Conservation (phyloP, 805 yeast genomes). For the Spathaspora arborariae region DNA sequence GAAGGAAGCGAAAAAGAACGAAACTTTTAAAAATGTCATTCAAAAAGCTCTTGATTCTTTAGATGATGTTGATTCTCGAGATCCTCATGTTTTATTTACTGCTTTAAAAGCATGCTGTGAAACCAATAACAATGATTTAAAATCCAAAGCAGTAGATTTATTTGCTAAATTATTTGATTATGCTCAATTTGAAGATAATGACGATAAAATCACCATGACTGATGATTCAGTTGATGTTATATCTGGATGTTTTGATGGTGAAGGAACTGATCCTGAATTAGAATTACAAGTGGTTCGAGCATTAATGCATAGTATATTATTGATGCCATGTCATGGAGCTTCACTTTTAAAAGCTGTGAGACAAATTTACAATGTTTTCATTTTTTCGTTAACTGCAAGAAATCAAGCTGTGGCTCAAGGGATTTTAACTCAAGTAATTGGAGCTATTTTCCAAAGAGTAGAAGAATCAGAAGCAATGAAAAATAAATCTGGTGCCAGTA, state of each 20-base stretch:
- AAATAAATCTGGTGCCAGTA: slow-evolving; percentile 13
- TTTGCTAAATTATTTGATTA: slow-evolving; percentile 87
- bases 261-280: slow-evolving; percentile 82
- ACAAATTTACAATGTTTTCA: slow-evolving; percentile 89
- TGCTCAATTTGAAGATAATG: slow-evolving; percentile 62
- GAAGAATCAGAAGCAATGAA: slow-evolving; percentile 42
- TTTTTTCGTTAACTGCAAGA: slow-evolving; percentile 72
- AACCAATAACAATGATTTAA: slow-evolving; percentile 58
- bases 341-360: slow-evolving; percentile 85
- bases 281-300: slow-evolving; percentile 94
- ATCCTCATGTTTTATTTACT: slow-evolving; percentile 61
- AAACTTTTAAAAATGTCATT: slow-evolving; percentile 31
- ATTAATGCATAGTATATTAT: slow-evolving; percentile 79
- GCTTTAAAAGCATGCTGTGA: slow-evolving; percentile 77
- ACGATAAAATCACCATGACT: slow-evolving; percentile 56
- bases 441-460: slow-evolving; percentile 74
- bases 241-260: slow-evolving; percentile 83
- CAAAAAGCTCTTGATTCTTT: slow-evolving; percentile 43
- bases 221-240: slow-evolving; percentile 84
- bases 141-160: slow-evolving; percentile 75
- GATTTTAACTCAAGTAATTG: slow-evolving; percentile 84
- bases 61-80: slow-evolving; percentile 36
- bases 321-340: slow-evolving; percentile 87
- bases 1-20: slow-evolving; percentile 59
- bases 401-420: slow-evolving; percentile 97